phyloP scores from a whole-genome alignment of 345 rosid species.

The Rhizophora apiculata region DNA sequence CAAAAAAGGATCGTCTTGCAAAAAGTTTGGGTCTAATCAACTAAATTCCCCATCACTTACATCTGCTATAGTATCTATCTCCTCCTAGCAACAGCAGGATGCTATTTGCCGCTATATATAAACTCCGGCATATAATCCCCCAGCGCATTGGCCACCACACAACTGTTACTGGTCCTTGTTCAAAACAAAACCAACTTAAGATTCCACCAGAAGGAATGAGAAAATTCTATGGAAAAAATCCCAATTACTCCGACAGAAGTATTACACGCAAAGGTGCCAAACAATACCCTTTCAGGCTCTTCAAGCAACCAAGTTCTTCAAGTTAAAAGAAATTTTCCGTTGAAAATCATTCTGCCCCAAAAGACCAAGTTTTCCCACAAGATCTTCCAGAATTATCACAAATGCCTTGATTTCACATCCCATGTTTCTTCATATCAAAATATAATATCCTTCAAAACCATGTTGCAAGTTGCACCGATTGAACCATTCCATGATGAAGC shows the following conservation, averaged over 20 bases:
- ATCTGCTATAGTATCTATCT: conserved; percentile 12
- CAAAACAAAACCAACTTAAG: conserved; percentile 20
- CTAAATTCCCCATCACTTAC: conserved; percentile 21
- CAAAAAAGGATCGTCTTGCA: background rate
- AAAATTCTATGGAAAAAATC: conserved; percentile 10
- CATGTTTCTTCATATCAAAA: conserved; percentile 12
- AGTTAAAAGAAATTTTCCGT: conserved; percentile 13
- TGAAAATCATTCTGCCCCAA: conserved; percentile 19
- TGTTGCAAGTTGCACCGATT: conserved; percentile 13
- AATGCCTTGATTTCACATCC: conserved; percentile 21
- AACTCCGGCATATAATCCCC: background rate
- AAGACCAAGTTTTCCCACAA: conserved; percentile 22
- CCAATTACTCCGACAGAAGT: background rate
- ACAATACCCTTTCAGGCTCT: conserved; percentile 22
- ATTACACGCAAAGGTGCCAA: conserved; percentile 14
- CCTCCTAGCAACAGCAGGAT: conserved; percentile 14
- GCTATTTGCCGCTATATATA: background rate
- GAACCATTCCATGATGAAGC: conserved; percentile 24
- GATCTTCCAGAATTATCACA: conserved; percentile 15
- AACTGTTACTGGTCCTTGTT: conserved; percentile 9
- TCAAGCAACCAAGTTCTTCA: conserved; percentile 21
- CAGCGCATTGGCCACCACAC: conserved; percentile 14
- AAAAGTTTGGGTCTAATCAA: conserved; percentile 6
- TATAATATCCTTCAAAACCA: conserved; percentile 14
- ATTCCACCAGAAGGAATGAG: conserved; percentile 3